Conservation (phyloP, 179 eudicot species). For the Nepenthes alata region DNA sequence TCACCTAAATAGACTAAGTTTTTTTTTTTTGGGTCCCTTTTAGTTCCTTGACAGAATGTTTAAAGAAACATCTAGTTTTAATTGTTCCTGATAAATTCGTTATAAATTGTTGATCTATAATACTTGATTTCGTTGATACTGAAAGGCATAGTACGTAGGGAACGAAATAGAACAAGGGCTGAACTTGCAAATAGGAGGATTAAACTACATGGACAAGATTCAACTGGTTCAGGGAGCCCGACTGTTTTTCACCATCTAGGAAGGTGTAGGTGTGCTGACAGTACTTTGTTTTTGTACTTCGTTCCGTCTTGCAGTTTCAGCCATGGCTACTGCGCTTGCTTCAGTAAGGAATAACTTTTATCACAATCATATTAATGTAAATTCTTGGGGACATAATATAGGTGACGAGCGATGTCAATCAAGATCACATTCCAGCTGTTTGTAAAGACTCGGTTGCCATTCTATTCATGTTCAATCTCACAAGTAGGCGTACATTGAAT, state of each 20-base stretch:
- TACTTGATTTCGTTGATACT: background rate
- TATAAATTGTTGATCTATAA: background rate
- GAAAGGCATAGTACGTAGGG: constrained; percentile 37
- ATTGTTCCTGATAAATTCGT: too few species aligned
- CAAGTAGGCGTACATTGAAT: constrained; percentile 47
- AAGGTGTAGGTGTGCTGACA: constrained; percentile 29
- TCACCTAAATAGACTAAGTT: too few species aligned
- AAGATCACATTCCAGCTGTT: constrained; percentile 29
- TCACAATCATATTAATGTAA: too few species aligned
- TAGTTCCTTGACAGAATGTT: too few species aligned
- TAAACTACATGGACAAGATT: constrained; percentile 39
- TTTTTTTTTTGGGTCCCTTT: too few species aligned
- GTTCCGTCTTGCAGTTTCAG: background rate
- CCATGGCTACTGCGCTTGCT: background rate
- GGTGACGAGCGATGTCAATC: constrained; percentile 26
- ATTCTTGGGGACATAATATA: constrained; percentile 6
- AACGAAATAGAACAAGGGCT: constrained; percentile 13
- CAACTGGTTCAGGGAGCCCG: constrained; percentile 38
- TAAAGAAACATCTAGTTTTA: too few species aligned
- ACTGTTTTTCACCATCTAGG: constrained; percentile 45
- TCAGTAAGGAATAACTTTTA: too few species aligned
- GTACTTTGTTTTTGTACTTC: background rate
- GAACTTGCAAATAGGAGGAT: constrained; percentile 15
- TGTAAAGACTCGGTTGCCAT: constrained; percentile 54
- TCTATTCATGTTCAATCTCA: constrained; percentile 60